These are phyloP conservation scores for Coix lacrymajobi DNA, from an alignment of 176 grass and related monocot genomes.

Conservation along the genomic window DNA sequence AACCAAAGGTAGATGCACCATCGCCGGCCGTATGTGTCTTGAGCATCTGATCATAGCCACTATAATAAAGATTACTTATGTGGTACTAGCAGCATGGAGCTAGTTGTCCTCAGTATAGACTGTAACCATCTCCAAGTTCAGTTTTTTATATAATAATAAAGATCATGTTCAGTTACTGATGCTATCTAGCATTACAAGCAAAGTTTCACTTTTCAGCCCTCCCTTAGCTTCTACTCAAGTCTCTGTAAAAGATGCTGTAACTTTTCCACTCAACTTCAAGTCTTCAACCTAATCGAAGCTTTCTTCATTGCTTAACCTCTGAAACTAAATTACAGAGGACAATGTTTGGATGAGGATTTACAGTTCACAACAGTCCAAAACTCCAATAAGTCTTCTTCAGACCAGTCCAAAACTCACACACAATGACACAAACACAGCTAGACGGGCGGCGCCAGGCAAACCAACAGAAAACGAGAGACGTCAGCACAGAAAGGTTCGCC, in stretches of 20 bases:
- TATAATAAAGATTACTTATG: neutral
- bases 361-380: neutral
- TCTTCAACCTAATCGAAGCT: neutral
- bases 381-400: neutral
- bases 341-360: neutral
- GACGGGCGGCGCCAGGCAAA: neutral
- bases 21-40: neutral
- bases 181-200: conserved; percentile 19
- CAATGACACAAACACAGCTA: neutral
- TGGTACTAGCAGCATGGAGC: neutral
- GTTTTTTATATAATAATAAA: too few relatives aligned
- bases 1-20: conserved; percentile 1
- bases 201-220: neutral
- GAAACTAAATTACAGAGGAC: neutral
- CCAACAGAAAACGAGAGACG: conserved; percentile 10
- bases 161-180: neutral
- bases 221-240: conserved; percentile 19
- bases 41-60: neutral
- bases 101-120: neutral
- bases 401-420: neutral
- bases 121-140: neutral
- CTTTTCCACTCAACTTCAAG: neutral
- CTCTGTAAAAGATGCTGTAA: neutral
- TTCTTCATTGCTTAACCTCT: neutral
- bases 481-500: conserved; percentile 21